These are phyloP conservation scores for grape (Vitis vinifera) DNA, from an alignment of 164 flowering plant genomes.

Conservation along the genomic window ASM3070453v1 NC_081821.1:1179501-1180000, in stretches of 20 bases:
- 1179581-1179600: constrained; percentile 45
- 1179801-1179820: constrained; percentile 39
- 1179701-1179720: constrained; percentile 56
- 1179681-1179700: constrained; percentile 32
- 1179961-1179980: constrained; percentile 18
- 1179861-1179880: constrained; percentile 33
- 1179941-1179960: constrained; percentile 16
- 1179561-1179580: constrained; percentile 55
- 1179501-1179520: constrained; percentile 58
- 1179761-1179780: constrained; percentile 50
- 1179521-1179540: constrained; percentile 40
- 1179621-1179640: too few relatives aligned
- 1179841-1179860: constrained; percentile 2
- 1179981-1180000: constrained; percentile 36
- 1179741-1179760: constrained; percentile 46
- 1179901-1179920: constrained; percentile 48
- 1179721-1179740: constrained; percentile 59
- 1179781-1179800: constrained; percentile 39
- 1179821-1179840: constrained; percentile 32
- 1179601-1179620: too few relatives aligned
- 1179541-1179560: constrained; percentile 56
- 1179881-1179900: constrained; percentile 59
- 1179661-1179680: constrained; percentile 39
- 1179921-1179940: constrained; percentile 21
- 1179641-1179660: too few relatives aligned